A percentile compares a stretch with the other conserved stretches of the same genome.
Evolutionary conservation across 768 basidiomycete genomes (phyloP).

Genomic region (Cantharellus anzutake): DNA sequence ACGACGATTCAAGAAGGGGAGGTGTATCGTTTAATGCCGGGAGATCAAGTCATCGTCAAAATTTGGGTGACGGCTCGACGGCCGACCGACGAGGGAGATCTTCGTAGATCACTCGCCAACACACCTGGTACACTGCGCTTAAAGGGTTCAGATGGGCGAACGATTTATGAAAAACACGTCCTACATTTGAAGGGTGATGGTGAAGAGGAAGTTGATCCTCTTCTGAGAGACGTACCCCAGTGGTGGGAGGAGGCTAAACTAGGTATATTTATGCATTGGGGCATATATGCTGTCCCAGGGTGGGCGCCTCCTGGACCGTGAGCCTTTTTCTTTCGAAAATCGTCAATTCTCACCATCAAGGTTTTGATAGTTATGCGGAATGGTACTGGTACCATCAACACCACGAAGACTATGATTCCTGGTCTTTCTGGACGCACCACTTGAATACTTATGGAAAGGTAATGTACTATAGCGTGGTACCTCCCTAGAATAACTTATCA

Average conservation of each 20-base stretch:
- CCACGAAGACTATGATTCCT: conserved; percentile 15
- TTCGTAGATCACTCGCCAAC: not conserved
- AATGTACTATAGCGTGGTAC: conserved; percentile 7
- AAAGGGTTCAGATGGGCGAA: too few relatives aligned
- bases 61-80: conserved; percentile 14
- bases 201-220: conserved; percentile 14
- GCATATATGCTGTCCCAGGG: not conserved
- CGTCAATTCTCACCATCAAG: not conserved
- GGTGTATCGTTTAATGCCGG: conserved; percentile 28
- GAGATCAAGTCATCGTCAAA: conserved; percentile 31
- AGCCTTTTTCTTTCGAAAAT: not conserved
- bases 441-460: conserved; percentile 27
- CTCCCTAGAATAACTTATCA: not conserved
- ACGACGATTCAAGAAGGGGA: conserved; percentile 24
- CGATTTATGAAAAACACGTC: too few relatives aligned
- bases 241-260: conserved; percentile 39
- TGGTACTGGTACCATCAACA: conserved; percentile 29
- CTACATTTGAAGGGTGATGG: conserved; percentile 20
- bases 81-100: not conserved
- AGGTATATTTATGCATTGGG: conserved; percentile 24
- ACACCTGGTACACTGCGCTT: not conserved
- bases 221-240: conserved; percentile 25
- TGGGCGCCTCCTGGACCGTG: not conserved
- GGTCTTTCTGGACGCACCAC: conserved; percentile 30
- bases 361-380: conserved; percentile 24